Conservation (phyloP, 1,284 basidiomycete species). For the Caloboletus inedulis region DNA sequence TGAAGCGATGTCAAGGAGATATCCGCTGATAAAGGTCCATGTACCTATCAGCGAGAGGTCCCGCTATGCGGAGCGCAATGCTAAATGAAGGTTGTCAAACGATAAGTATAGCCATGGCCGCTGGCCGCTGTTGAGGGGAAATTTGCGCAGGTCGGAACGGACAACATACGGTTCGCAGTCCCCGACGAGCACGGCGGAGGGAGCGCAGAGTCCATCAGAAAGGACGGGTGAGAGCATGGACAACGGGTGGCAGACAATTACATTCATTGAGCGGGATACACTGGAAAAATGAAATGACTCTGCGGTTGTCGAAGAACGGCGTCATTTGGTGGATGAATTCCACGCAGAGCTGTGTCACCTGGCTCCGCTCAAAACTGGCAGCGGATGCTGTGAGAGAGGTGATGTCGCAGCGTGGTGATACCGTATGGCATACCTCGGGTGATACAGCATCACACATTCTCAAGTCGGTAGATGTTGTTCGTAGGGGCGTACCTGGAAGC, state of each 20-base stretch:
- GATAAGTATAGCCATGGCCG: background rate
- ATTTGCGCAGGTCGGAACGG: constrained; percentile 1
- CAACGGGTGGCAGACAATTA: constrained; percentile 31
- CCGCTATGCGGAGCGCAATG: constrained; percentile 1
- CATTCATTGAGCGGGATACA: constrained; percentile 28
- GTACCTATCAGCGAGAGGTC: constrained; percentile 8
- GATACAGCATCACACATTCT: constrained; percentile 37
- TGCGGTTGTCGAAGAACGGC: constrained; percentile 25
- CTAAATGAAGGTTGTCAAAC: background rate
- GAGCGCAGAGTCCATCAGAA: constrained; percentile 12
- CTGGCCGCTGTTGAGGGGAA: constrained; percentile 4
- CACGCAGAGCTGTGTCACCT: constrained; percentile 19
- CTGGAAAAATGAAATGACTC: constrained; percentile 28
- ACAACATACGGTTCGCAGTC: constrained; percentile 4
- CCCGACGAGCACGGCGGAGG: constrained; percentile 24
- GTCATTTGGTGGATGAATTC: constrained; percentile 24
- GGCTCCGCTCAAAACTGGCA: constrained; percentile 8
- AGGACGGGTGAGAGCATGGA: constrained; percentile 20
- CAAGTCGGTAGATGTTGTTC: constrained; percentile 53
- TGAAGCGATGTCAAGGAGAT: constrained; percentile 29
- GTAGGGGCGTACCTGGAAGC: constrained; percentile 45
- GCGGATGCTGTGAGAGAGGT: constrained; percentile 8
- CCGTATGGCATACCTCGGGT: background rate
- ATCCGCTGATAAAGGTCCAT: constrained; percentile 30
- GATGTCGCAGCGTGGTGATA: constrained; percentile 12